Base-by-base conservation (phyloP, 257 asterid genomes). In the Mentha longifolia region DNA sequence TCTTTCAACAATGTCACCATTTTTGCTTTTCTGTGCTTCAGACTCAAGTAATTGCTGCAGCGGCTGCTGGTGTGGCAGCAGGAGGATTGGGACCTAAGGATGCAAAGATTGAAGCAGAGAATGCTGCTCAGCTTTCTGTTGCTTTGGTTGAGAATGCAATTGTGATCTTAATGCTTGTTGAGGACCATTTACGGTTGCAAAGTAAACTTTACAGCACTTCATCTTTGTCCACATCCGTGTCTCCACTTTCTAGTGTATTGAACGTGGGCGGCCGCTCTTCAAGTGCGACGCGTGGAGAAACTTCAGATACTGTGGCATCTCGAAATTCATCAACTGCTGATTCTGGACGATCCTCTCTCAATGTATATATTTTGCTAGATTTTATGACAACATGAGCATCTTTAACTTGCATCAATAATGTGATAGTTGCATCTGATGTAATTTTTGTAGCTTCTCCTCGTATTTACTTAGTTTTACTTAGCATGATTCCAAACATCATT, bases 41-140 rank as follows among this genome's bases (percentile, higher is more conserved):
- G 99, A 94, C 95, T 81, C 98, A 94, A 85, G 92, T 92, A 72
- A 94, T 94, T 88, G 99, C 99, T 78, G 87, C 97, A 37, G 97
- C 99, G n/a, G 96, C 99, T 70, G 99, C 99, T 91, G 97, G 96
- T 73, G 96, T 91, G 79, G 99, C 99, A 46, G 97, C 99, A 51
- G 99, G 84, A 74, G 97, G 99, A 65, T 82, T 94, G 86, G 72
- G 90, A 47, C 97, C 99, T 73, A 85, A 70, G 83, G 92, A 84
- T 76, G 97, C 99, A 11, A 94, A 89, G 88, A 77, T 87, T 68
- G 97, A 83, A 82, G 99, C 99, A 70, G 98, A 91, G 70, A 91
- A 94, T 81, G 97, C 99, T 71, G 96, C 99, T 72, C 99, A 91
- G 81, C 96, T 88, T 79, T 91, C 99, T 49, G 99, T 94, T 50